These are phyloP conservation scores for Suaeda aralocaspica DNA, from an alignment of 148 eudicot genomes.

Conservation along the genomic window DNA sequence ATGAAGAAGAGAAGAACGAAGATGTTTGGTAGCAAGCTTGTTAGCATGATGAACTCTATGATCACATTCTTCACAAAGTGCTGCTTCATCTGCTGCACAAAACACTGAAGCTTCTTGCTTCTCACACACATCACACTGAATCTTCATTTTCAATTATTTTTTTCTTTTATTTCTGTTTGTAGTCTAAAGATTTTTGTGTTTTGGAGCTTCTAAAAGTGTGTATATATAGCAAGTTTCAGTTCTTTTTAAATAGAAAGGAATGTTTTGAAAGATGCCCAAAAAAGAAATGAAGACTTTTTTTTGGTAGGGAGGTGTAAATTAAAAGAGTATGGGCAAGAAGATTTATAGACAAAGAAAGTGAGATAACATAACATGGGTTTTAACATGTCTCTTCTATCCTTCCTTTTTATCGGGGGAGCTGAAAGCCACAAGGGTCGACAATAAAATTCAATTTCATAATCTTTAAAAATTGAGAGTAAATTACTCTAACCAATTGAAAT, in stretches of 20 bases:
- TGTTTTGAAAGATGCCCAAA: slow-evolving; percentile 7
- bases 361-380: slow-evolving; percentile 25
- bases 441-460: too few relatives aligned
- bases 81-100: slow-evolving; percentile 87
- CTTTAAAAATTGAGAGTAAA: too few relatives aligned
- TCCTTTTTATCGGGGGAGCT: too few relatives aligned
- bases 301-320: neutral
- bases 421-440: too few relatives aligned
- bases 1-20: slow-evolving; percentile 53
- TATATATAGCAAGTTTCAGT: neutral
- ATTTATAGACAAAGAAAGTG: slow-evolving; percentile 16
- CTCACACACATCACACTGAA: slow-evolving; percentile 79
- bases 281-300: neutral
- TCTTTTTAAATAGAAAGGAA: neutral
- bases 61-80: slow-evolving; percentile 66
- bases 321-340: slow-evolving; percentile 1
- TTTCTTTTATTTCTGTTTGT: neutral
- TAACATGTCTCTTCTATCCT: neutral
- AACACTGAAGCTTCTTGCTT: slow-evolving; percentile 61
- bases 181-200: too few relatives aligned
- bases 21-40: slow-evolving; percentile 66
- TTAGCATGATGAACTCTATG: slow-evolving; percentile 67
- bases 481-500: too few relatives aligned
- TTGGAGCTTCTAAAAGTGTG: neutral
- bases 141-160: slow-evolving; percentile 47